A percentile compares a stretch with the other conserved stretches of the same genome.
Conservation (phyloP, 75 land plant genomes). For the Sequoia sempervirens region DNA sequence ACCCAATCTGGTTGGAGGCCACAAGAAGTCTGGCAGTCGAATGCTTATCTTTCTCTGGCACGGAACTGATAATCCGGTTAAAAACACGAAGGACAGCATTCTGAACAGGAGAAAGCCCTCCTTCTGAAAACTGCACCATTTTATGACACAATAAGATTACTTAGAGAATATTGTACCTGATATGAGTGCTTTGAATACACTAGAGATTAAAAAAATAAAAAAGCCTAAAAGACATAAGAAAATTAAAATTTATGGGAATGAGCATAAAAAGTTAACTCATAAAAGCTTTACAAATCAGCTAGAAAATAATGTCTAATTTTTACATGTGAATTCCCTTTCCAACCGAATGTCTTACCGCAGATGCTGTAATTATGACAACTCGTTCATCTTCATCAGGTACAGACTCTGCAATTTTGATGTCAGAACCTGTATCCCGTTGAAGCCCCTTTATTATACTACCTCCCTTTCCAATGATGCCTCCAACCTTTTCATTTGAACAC, state of each 20-base stretch:
- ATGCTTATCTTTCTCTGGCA: constrained; percentile 28
- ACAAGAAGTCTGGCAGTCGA: constrained; percentile 58
- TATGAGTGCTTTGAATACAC: background rate
- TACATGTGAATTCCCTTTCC: background rate
- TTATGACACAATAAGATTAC: background rate
- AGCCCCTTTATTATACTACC: constrained; percentile 57
- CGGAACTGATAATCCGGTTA: constrained; percentile 34
- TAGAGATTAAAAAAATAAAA: background rate
- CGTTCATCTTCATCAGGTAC: constrained; percentile 61
- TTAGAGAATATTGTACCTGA: background rate
- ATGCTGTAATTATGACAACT: constrained; percentile 61
- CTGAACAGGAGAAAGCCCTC: constrained; percentile 63
- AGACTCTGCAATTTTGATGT: constrained; percentile 63
- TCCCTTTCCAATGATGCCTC: constrained; percentile 83
- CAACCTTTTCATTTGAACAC: constrained; percentile 64
- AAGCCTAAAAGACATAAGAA: background rate
- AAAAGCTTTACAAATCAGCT: background rate
- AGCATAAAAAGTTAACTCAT: background rate
- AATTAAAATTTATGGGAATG: background rate
- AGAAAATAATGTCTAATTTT: background rate
- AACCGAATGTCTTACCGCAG: constrained; percentile 38
- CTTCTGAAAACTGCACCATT: constrained; percentile 46
- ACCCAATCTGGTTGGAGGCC: constrained; percentile 68
- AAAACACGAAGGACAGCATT: constrained; percentile 68
- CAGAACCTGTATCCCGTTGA: constrained; percentile 74